Evolutionary conservation across 2,329 filamentous ascomycete genomes (phyloP), one percentile per base, ranked within the genome.

Genomic region (Onygenales sp.): DNA sequence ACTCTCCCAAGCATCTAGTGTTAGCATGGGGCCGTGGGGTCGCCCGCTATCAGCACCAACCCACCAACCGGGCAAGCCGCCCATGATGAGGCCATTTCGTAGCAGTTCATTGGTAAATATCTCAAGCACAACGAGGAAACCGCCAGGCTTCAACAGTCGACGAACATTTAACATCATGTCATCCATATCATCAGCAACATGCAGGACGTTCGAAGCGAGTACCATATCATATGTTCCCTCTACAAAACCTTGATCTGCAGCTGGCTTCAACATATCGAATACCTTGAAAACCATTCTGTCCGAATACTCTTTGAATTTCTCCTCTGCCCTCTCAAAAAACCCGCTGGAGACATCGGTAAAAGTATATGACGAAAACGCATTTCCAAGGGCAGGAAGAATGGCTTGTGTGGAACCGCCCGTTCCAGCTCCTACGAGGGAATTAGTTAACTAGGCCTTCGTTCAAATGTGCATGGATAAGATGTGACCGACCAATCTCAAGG

Each of bases 51-150:
- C 47, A 8, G 39, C 41, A 31, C 59, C 60, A 32, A 57, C 43
- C 62, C 62, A 63, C 60, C 60, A 63, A 1, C 62, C 67, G 4
- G 64, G 60, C 4, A 73, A 55, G 0, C 57, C 57, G 17, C 65
- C 66, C 14, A 72, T 60, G 14, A 69, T 54, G 43, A 64, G 55
- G 2, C 58, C 59, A 9, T 62, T 51, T 7, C 62, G 61, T 46
- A 66, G 61, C 2, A 57, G 33, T 5, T 56, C 55, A 4, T 57
- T 52, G 10, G 61, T 50, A 1, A 62, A 69, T 1, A 72, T 53
- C 53, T 80, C 77, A 1, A 74, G 43, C 0, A 76, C 43, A 2
- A 78, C 38, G 0, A 81, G 60, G 53, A 72, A 73, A 0, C 77
- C 78, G 2, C 75, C 76, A 2, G 77, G 72, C 47, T 69, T 72